Base-by-base conservation (phyloP, 352 stramenopile genomes). In the Pythium phragmiticola region DNA sequence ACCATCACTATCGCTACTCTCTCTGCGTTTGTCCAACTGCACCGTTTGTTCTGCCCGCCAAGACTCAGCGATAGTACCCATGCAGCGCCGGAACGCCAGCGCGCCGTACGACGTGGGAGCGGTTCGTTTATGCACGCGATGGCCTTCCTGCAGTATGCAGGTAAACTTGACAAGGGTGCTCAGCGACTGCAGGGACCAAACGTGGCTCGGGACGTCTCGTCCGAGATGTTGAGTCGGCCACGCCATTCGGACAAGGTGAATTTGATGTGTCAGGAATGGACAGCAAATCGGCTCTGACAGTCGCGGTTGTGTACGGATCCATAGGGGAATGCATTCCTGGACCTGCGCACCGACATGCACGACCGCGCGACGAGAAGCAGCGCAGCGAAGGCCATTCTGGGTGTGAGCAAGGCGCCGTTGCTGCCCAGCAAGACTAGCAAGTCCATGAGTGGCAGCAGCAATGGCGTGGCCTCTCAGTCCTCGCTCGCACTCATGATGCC, bases 271-370 rank as follows among this genome's bases (percentile, higher is more conserved):
- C 6, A 41, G 37, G 7, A 9, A 7, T 47, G 26, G n/a, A 16
- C 11, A 42, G 37, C 37, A 42, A 13, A 42, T 16, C 14, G 2
- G 14, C 37, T 42, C 37, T 30, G 26, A 42, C 37, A 16, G 11
- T 12, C 14, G 37, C 14, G 9, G 37, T 42, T 42, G 37, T 42
- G 37, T 47, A 11, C 7, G 41, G 14, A 57, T 57, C 17, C 0
- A 2, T 8, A 63, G 37, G 30, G 70, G 61, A 65, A 66, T 7
- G 39, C 68, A 26, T 79, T 80, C 28, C 26, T 70, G 5, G 73
- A 79, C 33, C 34, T 83, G 45, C 68, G 63, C 4, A 58, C 80
- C n/a, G 72, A 77, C 48, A 58, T 65, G 45, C 56, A 66, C 36
- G 66, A 68, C 2, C 61, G 57, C 48, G 57, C 30, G 34, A 49